phyloP scores from a whole-genome alignment of 108 stramenopile species.

The Cyclotella cryptica region DNA sequence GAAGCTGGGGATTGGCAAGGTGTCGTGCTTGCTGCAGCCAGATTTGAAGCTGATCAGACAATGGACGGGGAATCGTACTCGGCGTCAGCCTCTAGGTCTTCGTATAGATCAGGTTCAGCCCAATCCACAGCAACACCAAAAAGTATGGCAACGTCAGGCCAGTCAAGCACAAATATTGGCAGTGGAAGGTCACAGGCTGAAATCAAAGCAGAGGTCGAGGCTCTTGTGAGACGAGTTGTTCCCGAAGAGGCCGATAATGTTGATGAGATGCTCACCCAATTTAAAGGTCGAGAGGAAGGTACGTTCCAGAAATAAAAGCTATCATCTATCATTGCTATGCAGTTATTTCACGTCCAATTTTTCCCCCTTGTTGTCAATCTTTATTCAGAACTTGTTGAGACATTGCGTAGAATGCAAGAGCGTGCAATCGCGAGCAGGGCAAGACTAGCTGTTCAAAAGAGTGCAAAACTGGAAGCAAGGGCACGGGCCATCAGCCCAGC shows the following conservation, averaged over 20 bases:
- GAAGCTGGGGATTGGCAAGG: conserved; percentile 91
- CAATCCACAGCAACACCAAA: conserved; percentile 41
- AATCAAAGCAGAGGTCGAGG: conserved; percentile 81
- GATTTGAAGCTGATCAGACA: conserved; percentile 78
- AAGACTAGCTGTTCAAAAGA: conserved; percentile 72
- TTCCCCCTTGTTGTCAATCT: not conserved
- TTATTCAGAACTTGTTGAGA: conserved; percentile 74
- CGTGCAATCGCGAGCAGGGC: conserved; percentile 81
- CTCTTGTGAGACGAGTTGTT: conserved; percentile 78
- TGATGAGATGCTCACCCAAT: conserved; percentile 90
- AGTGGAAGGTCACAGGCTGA: conserved; percentile 66
- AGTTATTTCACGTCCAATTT: not conserved
- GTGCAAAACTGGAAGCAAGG: conserved; percentile 79
- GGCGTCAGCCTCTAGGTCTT: conserved; percentile 72
- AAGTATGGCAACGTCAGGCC: conserved; percentile 61
- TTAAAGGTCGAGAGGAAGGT: conserved; percentile 87
- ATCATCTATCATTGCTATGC: not conserved
- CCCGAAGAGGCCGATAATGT: conserved; percentile 91
- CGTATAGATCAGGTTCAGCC: conserved; percentile 43
- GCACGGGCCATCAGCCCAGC: conserved; percentile 23
- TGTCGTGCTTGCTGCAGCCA: conserved; percentile 84
- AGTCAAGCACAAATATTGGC: conserved; percentile 43
- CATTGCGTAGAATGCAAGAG: conserved; percentile 88
- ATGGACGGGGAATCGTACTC: conserved; percentile 64
- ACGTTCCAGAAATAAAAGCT: not conserved